Evolutionary conservation across 2,329 filamentous ascomycete genomes (phyloP), one percentile per base, ranked within the genome.

Genomic region (Biscogniauxia mediterranea): DNA sequence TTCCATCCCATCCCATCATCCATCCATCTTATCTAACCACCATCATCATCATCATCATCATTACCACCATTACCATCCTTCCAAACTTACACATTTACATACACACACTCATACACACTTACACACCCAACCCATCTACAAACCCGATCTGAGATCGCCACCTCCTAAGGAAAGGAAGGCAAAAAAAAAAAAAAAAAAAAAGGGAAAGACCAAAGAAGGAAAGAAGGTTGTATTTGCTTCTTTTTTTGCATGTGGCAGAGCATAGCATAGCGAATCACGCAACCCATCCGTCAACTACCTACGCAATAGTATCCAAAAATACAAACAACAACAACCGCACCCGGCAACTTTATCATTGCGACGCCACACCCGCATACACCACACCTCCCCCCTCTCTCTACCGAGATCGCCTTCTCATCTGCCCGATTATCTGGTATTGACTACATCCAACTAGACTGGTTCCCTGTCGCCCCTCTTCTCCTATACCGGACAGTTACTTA

Each of bases 11-110:
- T 52, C 62, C 49, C 56, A 59, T 59, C 57, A 67, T 60, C 61
- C 63, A 65, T 63, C 63, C 63, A 62, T 67, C 65, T 64, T 65
- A 66, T 64, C 65, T 64, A 20, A 61, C 63, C 54, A 67, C 61
- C 63, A 46, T 54, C 56, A 38, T 54, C 46, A 55, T 50, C 46
- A 56, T 58, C 57, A 9, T 58, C 55, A 32, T 55, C 54, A 50
- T 52, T 55, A 59, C 46, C 26, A 19, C 11, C 28, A 32, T 32
- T 13, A 5, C 5, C 23, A 23, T 32, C 11, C 28, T 32, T 5
- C 46, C 32, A n/a, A n/a, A n/a, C n/a, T n/a, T 56, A 58, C 62
- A 58, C 58, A 60, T 61, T 64, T 61, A 63, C 59, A 55, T 53
- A 42, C 38, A 42, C 38, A 42, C 38, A 57, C 58, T 62, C 58